phyloP scores from a whole-genome alignment of 805 yeast species.

The Tetrapisispora nanseiensis region DNA sequence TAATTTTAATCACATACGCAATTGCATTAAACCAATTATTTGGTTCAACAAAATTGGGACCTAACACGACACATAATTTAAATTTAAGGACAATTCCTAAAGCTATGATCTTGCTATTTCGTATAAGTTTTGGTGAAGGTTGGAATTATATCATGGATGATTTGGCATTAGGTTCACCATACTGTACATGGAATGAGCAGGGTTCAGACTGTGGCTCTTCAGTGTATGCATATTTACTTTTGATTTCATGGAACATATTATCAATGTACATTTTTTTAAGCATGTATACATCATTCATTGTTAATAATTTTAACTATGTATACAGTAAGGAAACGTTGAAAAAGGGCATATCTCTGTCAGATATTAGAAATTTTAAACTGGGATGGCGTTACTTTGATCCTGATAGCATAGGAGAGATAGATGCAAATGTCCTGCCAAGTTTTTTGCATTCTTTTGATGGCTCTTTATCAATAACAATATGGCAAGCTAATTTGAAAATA shows the following conservation, averaged over 20 bases:
- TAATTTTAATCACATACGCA: not conserved
- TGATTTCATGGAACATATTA: constrained; percentile 3
- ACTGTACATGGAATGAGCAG: not conserved
- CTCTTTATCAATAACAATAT: not conserved
- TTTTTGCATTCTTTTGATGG: constrained; percentile 3
- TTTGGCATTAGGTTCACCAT: not conserved
- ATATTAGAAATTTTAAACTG: not conserved
- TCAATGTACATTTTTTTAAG: constrained; percentile 3
- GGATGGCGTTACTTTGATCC: not conserved
- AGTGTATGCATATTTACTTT: not conserved
- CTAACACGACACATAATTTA: constrained; percentile 1
- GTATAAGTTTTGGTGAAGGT: constrained; percentile 3
- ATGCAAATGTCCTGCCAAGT: not conserved
- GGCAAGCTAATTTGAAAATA: not conserved
- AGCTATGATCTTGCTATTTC: not conserved
- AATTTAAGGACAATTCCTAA: constrained; percentile 2
- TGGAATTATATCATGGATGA: constrained; percentile 4
- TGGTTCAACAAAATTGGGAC: constrained; percentile 1
- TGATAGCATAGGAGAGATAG: not conserved
- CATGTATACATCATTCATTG: not conserved
- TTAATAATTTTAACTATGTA: constrained; percentile 1
- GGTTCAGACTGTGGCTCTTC: not conserved
- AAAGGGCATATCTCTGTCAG: not conserved
- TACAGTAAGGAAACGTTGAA: not conserved
- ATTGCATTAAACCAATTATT: not conserved